Evolutionary conservation across 805 yeast species (phyloP).

Genomic region (Starmerella tilneyi): DNA sequence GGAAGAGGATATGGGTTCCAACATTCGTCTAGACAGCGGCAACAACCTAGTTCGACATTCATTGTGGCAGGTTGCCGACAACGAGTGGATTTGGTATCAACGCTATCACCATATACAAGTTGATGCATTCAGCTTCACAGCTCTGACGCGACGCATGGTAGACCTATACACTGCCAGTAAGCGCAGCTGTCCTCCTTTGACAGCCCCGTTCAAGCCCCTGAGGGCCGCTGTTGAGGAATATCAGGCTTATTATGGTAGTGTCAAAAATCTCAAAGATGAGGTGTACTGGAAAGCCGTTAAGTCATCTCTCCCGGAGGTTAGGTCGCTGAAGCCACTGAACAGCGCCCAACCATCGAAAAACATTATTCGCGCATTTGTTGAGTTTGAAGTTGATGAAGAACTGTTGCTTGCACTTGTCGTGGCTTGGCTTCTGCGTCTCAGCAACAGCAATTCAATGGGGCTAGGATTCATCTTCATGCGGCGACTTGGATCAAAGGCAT

Average conservation of each 20-base stretch:
- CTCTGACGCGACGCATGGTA: slow-evolving; percentile 16
- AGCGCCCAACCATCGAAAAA: slow-evolving; percentile 13
- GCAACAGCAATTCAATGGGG: slow-evolving; percentile 7
- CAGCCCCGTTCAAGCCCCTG: slow-evolving; percentile 1
- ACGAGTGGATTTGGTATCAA: slow-evolving; percentile 16
- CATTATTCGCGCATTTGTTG: slow-evolving; percentile 6
- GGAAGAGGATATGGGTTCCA: slow-evolving; percentile 3
- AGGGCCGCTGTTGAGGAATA: slow-evolving; percentile 13
- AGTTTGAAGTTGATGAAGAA: background rate
- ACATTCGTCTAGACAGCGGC: slow-evolving; percentile 7
- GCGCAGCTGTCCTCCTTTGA: background rate
- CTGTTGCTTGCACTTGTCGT: slow-evolving; percentile 11
- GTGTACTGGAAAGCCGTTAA: slow-evolving; percentile 12
- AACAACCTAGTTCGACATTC: slow-evolving; percentile 6
- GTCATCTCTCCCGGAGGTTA: slow-evolving; percentile 9
- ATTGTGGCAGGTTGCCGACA: slow-evolving; percentile 2
- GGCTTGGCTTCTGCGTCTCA: slow-evolving; percentile 16
- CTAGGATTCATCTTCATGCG: slow-evolving; percentile 19
- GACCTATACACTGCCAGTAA: slow-evolving; percentile 10
- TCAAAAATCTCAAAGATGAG: slow-evolving; percentile 10
- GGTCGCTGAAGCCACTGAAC: slow-evolving; percentile 5
- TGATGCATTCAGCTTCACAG: slow-evolving; percentile 19
- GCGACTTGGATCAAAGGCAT: slow-evolving; percentile 16
- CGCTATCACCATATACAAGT: slow-evolving; percentile 18
- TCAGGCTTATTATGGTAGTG: slow-evolving; percentile 3